A percentile compares a stretch with the other conserved stretches of the same genome.
These are phyloP conservation scores for Mollisiaceae sp. DNA, from an alignment of 2,329 filamentous ascomycete genomes.

Conservation along the genomic window DNA sequence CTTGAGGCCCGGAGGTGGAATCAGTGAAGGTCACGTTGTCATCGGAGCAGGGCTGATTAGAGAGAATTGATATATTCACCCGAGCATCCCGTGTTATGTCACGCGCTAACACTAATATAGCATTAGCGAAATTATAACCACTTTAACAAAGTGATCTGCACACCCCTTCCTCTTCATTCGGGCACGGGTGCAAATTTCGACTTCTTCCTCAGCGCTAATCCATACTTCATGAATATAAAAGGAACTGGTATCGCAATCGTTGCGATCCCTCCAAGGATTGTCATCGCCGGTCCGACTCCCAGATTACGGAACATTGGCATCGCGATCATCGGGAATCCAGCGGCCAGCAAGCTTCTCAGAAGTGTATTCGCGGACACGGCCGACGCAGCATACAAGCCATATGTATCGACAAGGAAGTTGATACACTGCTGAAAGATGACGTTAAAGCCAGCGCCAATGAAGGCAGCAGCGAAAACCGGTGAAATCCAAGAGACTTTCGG, in stretches of 20 bases:
- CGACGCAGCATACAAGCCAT: conserved; percentile 53
- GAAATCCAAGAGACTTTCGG: conserved; percentile 35
- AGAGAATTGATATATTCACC: too few relatives aligned
- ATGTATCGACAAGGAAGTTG: conserved; percentile 48
- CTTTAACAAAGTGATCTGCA: too few relatives aligned
- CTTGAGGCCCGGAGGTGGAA: too few relatives aligned
- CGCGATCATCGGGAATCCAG: conserved; percentile 51
- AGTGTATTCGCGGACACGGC: conserved; percentile 52
- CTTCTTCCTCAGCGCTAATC: conserved; percentile 45
- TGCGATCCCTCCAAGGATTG: conserved; percentile 64
- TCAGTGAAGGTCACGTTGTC: too few relatives aligned
- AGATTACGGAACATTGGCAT: conserved; percentile 63
- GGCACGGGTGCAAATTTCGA: conserved; percentile 49
- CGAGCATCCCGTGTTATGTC: too few relatives aligned
- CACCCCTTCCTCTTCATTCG: conserved; percentile 10
- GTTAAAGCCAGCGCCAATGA: conserved; percentile 42
- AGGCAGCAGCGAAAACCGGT: conserved; percentile 35
- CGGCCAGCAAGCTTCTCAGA: conserved; percentile 51
- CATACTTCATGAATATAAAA: conserved; percentile 55
- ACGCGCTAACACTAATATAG: too few relatives aligned
- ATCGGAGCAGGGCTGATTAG: too few relatives aligned
- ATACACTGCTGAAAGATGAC: conserved; percentile 42
- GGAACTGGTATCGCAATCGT: conserved; percentile 61
- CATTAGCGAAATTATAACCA: too few relatives aligned
- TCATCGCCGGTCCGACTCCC: conserved; percentile 67